Evolutionary conservation across 2,329 filamentous ascomycete genomes (phyloP).

Genomic region (Xylaria multiplex): DNA sequence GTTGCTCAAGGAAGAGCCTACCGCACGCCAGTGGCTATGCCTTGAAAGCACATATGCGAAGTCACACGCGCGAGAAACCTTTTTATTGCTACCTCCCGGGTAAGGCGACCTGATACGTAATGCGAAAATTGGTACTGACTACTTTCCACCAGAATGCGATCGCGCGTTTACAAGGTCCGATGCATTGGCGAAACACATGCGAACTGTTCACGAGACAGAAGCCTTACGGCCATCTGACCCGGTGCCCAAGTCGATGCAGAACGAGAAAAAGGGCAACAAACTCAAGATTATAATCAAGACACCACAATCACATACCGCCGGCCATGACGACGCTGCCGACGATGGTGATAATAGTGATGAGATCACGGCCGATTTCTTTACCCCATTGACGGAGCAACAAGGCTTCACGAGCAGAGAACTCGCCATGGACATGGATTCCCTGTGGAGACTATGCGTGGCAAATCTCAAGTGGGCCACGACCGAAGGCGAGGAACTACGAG

Average conservation of each 20-base stretch:
- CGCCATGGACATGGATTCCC: slow-evolving; percentile 65
- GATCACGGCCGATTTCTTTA: slow-evolving; percentile 67
- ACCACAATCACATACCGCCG: slow-evolving; percentile 65
- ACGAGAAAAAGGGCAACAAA: slow-evolving; percentile 60
- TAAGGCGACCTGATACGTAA: slow-evolving; percentile 55
- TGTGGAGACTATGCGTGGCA: slow-evolving; percentile 74
- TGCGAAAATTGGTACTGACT: slow-evolving; percentile 26
- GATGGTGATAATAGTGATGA: slow-evolving; percentile 66
- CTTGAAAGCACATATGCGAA: slow-evolving; percentile 95
- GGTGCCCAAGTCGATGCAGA: slow-evolving; percentile 74
- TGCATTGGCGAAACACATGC: slow-evolving; percentile 97
- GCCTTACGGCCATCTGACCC: slow-evolving; percentile 83
- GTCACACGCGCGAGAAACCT: slow-evolving; percentile 96
- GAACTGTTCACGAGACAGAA: slow-evolving; percentile 97
- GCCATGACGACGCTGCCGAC: slow-evolving; percentile 64
- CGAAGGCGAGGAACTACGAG: slow-evolving; percentile 70
- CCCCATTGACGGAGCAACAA: slow-evolving; percentile 63
- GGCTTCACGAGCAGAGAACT: slow-evolving; percentile 75
- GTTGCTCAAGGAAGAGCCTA: slow-evolving; percentile 87
- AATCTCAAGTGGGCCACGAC: slow-evolving; percentile 78
- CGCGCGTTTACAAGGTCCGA: slow-evolving; percentile 96
- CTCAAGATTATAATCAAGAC: slow-evolving; percentile 73
- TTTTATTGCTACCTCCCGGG: slow-evolving; percentile 96
- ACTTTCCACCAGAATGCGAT: slow-evolving; percentile 79
- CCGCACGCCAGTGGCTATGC: slow-evolving; percentile 96